Evolutionary conservation across 208 protist species (phyloP).

Genomic region (Porcisia deanei): DNA sequence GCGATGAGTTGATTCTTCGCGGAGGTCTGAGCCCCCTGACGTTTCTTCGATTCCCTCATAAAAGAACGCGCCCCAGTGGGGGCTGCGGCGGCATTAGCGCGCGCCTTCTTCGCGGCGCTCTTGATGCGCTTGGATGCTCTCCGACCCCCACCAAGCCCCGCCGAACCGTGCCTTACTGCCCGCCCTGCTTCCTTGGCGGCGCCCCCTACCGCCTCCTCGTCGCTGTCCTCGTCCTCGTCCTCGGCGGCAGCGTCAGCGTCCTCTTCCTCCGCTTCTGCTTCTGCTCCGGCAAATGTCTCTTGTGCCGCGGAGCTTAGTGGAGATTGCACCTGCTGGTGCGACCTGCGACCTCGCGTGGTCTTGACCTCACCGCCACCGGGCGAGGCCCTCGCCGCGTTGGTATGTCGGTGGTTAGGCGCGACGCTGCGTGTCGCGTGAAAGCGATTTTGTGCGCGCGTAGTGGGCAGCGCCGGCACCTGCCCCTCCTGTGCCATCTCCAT

Average conservation of each 20-base stretch:
- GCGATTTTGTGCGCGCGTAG: constrained; percentile 16
- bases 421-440: constrained; percentile 11
- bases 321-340: background rate
- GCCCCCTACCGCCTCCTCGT: background rate
- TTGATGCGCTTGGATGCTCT: constrained; percentile 10
- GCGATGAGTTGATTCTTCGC: background rate
- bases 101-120: constrained; percentile 1
- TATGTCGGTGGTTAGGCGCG: background rate
- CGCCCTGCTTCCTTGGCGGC: background rate
- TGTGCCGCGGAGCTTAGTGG: background rate
- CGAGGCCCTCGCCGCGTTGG: background rate
- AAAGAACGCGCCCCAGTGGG: background rate
- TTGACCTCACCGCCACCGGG: background rate
- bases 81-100: background rate
- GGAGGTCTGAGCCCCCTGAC: background rate
- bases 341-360: background rate
- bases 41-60: background rate
- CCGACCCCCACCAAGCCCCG: background rate
- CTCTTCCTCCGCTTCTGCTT: constrained; percentile 1
- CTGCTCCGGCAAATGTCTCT: background rate
- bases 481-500: constrained; percentile 55
- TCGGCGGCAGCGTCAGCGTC: background rate
- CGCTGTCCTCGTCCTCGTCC: background rate
- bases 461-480: constrained; percentile 26
- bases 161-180: background rate